Evolutionary conservation across 768 basidiomycete genomes (phyloP), one percentile per base, ranked within the genome.

Genomic region (Macrolepiota fuliginosa): DNA sequence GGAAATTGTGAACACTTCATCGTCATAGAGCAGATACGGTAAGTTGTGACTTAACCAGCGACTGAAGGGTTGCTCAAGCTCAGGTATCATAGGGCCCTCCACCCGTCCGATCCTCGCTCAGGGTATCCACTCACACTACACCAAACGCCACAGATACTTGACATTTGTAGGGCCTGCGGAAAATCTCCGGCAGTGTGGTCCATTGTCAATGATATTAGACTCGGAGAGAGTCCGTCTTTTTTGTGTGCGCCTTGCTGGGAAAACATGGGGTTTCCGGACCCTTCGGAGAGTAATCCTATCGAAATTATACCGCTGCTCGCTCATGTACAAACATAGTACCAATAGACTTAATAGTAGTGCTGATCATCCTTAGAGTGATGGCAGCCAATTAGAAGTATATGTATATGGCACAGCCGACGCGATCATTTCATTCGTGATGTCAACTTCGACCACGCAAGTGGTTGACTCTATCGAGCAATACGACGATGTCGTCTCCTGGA

Each of bases 1-100:
- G 92, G 92, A 36, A 88, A 84, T 66, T 94, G 92, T 68, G 91
- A 93, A 66, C 92, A 94, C 68, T 90, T 87, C 69, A 65, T 92
- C 22, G 81, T 89, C 22, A 64, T 94, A 40, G 86, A 91, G 62
- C 82, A 89, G 64, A 87, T 94, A 63, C 81, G 93, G 92, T 45
- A 72, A 58, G 32, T 27, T 35, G 15, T 55, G 29, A 32, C 29
- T 25, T 59, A 36, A 24, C 17, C 3, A 47, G 9, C 35, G 17
- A 35, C 9, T 54, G 36, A 17, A 17, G 29, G 19, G 37, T 15
- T 24, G 12, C 42, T 47, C 52, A 63, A 58, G 63, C 57, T 42
- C 56, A 56, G 32, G 65, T 13, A 55, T 6, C 50, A 36, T 62
- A 94, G 91, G 65, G 71, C 88, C 19, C 75, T 79, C 32, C 86